Evolutionary conservation across 2,329 filamentous ascomycete genomes (phyloP), one percentile per base, ranked within the genome.

Genomic region (Penicillium verrucosum): DNA sequence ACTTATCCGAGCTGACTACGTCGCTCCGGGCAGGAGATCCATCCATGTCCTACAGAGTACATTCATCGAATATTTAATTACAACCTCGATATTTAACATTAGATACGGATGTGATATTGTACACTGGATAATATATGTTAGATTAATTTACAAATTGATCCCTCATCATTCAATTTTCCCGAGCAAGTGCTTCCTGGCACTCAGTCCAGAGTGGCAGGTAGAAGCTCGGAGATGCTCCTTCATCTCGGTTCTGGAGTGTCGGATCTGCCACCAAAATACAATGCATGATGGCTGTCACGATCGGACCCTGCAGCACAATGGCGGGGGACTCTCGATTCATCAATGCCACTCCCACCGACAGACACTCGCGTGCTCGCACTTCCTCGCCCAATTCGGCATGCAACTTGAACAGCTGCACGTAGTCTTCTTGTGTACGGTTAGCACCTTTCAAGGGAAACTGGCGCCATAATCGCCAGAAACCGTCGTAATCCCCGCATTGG

Each of bases 391-490:
- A 78, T 5, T 74, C 67, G 1, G 81, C 79, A 51, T 85, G 77
- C 29, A 76, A 67, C 14, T 69, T 61, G 66, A 84, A 87, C 27
- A 85, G 73, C 34, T 80, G 73, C 4, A 74, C 70, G 66, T 89
- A 90, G 60, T 87, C 76, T 16, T 68, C 67, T n/a, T 75, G 65
- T 0, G 81, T 80, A 21, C 86, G 82, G 1, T 76, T 64, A 9
- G 71, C 67, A 38, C 78, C 72, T 62, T 81, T 79, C 40, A 81
- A 76, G 14, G 85, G 73, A 4, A 83, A 79, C 54, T 80, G 77
- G 53, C 80, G 79, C 78, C 87, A 89, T 10, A 79, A 67, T 21
- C 83, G 77, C 85, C 84, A 88, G 65, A 89, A 84, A 6, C 76
- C 74, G 16, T 78, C 69, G 79, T 84, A 87, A 61, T 85, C 74